Evolutionary conservation across 1,284 basidiomycete species (phyloP).

Genomic region (Puccinia hordei): DNA sequence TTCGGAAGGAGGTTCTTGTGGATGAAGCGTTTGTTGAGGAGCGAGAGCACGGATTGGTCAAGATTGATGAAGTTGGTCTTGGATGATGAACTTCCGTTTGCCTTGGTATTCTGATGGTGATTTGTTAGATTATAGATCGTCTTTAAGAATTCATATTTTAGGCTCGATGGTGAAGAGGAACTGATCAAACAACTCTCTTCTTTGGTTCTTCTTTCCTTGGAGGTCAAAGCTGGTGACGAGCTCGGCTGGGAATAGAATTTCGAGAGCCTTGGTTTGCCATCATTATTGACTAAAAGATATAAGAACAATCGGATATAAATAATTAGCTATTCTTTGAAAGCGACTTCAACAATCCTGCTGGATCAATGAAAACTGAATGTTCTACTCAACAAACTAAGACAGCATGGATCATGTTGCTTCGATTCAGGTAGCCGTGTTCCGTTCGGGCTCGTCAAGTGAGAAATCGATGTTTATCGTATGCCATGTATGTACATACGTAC

Average conservation of each 20-base stretch:
- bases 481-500: no score
- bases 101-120: constrained; percentile 72
- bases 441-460: not conserved
- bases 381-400: constrained; percentile 32
- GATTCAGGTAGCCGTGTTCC: not conserved
- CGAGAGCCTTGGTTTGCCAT: constrained; percentile 83
- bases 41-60: not conserved
- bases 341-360: no score
- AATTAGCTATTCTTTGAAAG: not conserved
- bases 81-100: constrained; percentile 65
- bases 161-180: constrained; percentile 60
- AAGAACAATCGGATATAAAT: not conserved
- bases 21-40: constrained; percentile 45
- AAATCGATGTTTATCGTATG: no score
- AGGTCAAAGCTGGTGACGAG: not conserved
- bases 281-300: constrained; percentile 72
- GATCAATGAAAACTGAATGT: no score
- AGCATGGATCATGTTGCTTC: constrained; percentile 32
- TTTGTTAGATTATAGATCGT: not conserved
- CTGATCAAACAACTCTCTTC: not conserved
- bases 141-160: constrained; percentile 64
- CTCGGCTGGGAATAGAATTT: constrained; percentile 74
- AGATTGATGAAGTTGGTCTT: constrained; percentile 61
- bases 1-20: not conserved
- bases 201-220: not conserved